Evolutionary conservation across 2,329 filamentous ascomycete genomes (phyloP).

Genomic region (Venturia effusa): DNA sequence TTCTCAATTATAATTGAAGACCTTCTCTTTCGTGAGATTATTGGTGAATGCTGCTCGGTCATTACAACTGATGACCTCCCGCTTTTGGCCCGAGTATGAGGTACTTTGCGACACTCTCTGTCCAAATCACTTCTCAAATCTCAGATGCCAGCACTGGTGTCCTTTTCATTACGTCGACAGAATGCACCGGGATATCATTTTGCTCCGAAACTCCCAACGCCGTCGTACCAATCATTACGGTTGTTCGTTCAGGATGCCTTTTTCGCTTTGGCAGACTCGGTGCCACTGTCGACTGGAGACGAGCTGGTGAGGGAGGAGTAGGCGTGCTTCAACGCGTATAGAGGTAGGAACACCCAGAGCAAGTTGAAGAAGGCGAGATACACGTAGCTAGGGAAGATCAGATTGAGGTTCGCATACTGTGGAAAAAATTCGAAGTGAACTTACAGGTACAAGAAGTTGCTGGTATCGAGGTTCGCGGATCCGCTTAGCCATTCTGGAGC

Average conservation of each 20-base stretch:
- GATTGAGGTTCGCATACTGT: background rate
- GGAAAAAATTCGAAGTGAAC: constrained; percentile 14
- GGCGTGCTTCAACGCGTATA: constrained; percentile 1
- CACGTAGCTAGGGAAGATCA: constrained; percentile 35
- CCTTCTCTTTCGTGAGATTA: too few relatives aligned
- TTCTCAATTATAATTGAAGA: too few relatives aligned
- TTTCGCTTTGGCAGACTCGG: background rate
- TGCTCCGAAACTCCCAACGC: background rate
- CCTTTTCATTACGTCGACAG: background rate
- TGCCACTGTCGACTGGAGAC: background rate
- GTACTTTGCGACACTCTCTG: too few relatives aligned
- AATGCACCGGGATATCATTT: background rate
- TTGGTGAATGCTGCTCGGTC: too few relatives aligned
- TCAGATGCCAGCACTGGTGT: background rate
- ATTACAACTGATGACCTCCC: too few relatives aligned
- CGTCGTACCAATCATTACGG: background rate
- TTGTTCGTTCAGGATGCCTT: background rate
- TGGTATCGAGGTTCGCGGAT: constrained; percentile 44
- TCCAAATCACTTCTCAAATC: background rate
- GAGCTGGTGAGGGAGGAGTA: constrained; percentile 7
- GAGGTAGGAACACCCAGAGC: constrained; percentile 31
- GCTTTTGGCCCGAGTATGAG: too few relatives aligned
- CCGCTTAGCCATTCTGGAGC: constrained; percentile 54
- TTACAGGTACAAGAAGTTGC: constrained; percentile 48
- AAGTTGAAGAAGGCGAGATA: constrained; percentile 56